Evolutionary conservation across 2,329 filamentous ascomycete genomes (phyloP).

Genomic region (Penicillium digitatum): DNA sequence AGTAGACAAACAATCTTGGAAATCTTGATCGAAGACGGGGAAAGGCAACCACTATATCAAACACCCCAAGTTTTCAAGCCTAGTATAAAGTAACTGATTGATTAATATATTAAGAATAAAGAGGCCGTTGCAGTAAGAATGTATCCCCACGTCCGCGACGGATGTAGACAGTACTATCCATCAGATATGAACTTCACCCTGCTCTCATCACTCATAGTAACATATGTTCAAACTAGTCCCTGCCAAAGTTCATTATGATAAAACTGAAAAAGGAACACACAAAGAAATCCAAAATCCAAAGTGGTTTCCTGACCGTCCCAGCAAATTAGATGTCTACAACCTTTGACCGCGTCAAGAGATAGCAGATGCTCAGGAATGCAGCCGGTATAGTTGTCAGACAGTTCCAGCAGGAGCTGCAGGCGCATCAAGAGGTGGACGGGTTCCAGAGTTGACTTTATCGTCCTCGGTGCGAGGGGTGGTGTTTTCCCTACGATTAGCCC

Average conservation of each 20-base stretch:
- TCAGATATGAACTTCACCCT: not conserved
- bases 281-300: not conserved
- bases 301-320: not conserved
- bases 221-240: not conserved
- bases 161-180: not conserved
- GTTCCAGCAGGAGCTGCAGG: slow-evolving; percentile 14
- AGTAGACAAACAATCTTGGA: not conserved
- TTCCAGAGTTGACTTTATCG: slow-evolving; percentile 21
- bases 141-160: not conserved
- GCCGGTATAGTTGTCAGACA: not conserved
- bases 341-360: not conserved
- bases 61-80: not conserved
- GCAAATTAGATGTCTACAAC: not conserved
- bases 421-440: slow-evolving; percentile 18
- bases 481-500: slow-evolving; percentile 30
- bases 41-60: not conserved
- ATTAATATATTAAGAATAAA: not conserved
- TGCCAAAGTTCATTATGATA: not conserved
- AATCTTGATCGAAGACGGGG: no score
- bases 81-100: not conserved
- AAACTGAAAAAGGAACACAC: not conserved
- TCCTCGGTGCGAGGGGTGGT: slow-evolving; percentile 17
- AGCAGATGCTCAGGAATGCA: not conserved
- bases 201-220: not conserved
- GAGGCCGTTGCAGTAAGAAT: not conserved